These are phyloP conservation scores for Emergomyces orientalis DNA, from an alignment of 2,329 filamentous ascomycete genomes.

Conservation along the genomic window DNA sequence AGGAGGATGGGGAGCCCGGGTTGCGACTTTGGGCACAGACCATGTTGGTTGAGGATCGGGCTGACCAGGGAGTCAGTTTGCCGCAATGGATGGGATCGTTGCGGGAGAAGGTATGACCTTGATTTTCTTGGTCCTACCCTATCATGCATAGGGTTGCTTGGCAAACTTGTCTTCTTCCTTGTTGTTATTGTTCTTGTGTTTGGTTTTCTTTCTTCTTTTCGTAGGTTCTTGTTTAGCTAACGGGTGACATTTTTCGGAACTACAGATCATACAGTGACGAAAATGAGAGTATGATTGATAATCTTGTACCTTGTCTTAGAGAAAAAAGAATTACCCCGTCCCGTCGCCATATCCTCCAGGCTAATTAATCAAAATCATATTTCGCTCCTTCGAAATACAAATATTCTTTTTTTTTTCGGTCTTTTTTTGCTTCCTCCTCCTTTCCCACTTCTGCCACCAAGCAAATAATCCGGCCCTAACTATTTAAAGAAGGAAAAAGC, in stretches of 20 bases:
- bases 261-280: constrained; percentile 17
- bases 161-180: background rate
- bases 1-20: constrained; percentile 91
- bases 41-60: constrained; percentile 84
- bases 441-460: background rate
- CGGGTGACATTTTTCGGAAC: background rate
- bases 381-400: background rate
- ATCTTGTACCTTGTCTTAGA: background rate
- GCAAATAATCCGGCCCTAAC: background rate
- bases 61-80: constrained; percentile 86
- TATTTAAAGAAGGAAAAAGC: background rate
- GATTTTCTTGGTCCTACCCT: constrained; percentile 3
- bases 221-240: background rate
- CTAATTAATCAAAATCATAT: background rate
- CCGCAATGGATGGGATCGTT: constrained; percentile 87
- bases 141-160: background rate
- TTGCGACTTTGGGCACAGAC: constrained; percentile 96
- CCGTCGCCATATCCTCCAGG: background rate
- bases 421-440: background rate
- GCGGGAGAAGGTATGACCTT: constrained; percentile 74
- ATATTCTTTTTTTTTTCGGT: background rate
- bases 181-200: background rate
- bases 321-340: background rate
- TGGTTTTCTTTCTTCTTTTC: background rate
- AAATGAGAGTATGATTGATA: background rate